Percentiles rank a stretch among this genome's conserved stretches.
Conservation (phyloP, 768 basidiomycete genomes). For the Collybia sordida region DNA sequence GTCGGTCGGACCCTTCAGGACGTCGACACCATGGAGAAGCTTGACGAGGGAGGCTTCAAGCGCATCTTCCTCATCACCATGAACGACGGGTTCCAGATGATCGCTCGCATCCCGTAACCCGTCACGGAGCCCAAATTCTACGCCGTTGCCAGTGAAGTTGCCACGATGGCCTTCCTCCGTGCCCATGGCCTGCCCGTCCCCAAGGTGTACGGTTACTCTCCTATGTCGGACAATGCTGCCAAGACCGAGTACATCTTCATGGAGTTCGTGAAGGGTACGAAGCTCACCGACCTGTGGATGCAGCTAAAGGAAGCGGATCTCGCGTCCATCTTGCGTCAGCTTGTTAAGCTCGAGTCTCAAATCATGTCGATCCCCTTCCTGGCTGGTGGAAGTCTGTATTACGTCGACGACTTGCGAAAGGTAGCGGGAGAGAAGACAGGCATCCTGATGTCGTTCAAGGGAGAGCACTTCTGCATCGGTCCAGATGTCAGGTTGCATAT, state of each 20-base stretch:
- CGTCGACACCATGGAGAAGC: slow-evolving; percentile 36
- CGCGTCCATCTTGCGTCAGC: slow-evolving; percentile 40
- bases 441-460: slow-evolving; percentile 36
- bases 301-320: slow-evolving; percentile 36
- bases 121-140: slow-evolving; percentile 32
- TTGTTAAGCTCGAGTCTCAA: slow-evolving; percentile 43
- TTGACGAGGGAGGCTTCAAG: slow-evolving; percentile 47
- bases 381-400: slow-evolving; percentile 54
- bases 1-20: too few relatives aligned
- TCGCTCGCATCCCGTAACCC: slow-evolving; percentile 43
- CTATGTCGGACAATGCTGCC: slow-evolving; percentile 36
- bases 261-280: slow-evolving; percentile 41
- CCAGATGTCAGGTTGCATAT: slow-evolving; percentile 41
- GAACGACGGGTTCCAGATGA: slow-evolving; percentile 31
- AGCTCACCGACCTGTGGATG: slow-evolving; percentile 39
- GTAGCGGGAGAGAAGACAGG: slow-evolving; percentile 27
- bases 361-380: slow-evolving; percentile 51
- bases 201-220: slow-evolving; percentile 41
- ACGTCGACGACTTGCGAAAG: slow-evolving; percentile 42
- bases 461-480: slow-evolving; percentile 44
- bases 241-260: slow-evolving; percentile 45
- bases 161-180: slow-evolving; percentile 42
- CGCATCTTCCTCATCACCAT: slow-evolving; percentile 39
- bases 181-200: slow-evolving; percentile 39
- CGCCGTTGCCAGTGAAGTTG: slow-evolving; percentile 44